A percentile compares a stretch with the other conserved stretches of the same genome.
These are phyloP conservation scores for Neurospora intermedia DNA, from an alignment of 495 filamentous ascomycete species.

Conservation along the genomic window DNA sequence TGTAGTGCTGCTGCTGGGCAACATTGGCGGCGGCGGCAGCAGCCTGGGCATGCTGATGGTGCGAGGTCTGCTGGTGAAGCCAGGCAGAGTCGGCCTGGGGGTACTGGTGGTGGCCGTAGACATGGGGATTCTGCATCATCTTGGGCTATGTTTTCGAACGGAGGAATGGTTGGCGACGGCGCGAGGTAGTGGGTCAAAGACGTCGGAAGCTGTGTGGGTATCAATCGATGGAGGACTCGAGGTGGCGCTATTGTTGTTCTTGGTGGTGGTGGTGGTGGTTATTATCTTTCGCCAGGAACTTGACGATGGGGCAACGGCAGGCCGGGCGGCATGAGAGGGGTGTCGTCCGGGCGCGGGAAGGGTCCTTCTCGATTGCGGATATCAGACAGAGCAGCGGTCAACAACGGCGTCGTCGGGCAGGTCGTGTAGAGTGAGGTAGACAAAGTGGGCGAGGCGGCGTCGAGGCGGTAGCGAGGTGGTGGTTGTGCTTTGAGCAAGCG, in stretches of 20 bases:
- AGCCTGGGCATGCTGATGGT: conserved; percentile 54
- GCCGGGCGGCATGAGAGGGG: conserved; percentile 19
- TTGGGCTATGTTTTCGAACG: conserved; percentile 6
- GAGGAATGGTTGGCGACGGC: background rate
- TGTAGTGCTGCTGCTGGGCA: conserved; percentile 70
- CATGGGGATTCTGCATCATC: conserved; percentile 34
- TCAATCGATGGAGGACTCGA: background rate
- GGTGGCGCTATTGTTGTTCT: background rate
- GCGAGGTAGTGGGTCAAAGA: background rate
- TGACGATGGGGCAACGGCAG: conserved; percentile 10
- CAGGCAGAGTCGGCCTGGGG: conserved; percentile 65
- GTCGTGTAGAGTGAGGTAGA: background rate
- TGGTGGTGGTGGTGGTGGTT: background rate
- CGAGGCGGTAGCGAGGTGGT: background rate
- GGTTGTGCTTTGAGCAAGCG: background rate
- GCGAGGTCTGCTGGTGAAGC: conserved; percentile 59
- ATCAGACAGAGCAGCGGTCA: background rate
- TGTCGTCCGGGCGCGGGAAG: background rate
- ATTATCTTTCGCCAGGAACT: conserved; percentile 9
- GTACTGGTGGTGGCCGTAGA: conserved; percentile 62
- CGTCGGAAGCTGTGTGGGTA: background rate
- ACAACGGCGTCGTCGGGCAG: background rate
- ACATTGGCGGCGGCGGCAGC: conserved; percentile 54
- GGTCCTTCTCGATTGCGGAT: background rate
- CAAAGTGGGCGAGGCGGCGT: background rate